Conservation (phyloP, 306 rosid species). For the Parietaria judaica region DNA sequence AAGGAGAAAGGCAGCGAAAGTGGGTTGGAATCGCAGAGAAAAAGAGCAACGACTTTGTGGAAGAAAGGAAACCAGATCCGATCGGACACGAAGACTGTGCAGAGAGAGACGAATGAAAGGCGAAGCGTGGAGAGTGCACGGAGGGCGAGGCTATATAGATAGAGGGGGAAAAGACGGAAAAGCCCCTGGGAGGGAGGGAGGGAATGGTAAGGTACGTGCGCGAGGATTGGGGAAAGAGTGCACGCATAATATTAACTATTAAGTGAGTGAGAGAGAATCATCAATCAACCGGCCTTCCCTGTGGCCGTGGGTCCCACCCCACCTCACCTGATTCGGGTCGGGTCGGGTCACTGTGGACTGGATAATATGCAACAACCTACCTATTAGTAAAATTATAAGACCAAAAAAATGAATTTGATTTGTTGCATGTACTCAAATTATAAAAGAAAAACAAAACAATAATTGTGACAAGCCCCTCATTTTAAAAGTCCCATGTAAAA, state of each 20-base stretch:
- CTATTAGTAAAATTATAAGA: too few relatives aligned
- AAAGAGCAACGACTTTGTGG: not conserved
- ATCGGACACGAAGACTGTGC: not conserved
- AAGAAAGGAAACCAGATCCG: not conserved
- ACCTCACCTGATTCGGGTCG: conserved; percentile 12
- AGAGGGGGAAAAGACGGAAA: conserved; percentile 30
- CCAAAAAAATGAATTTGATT: too few relatives aligned
- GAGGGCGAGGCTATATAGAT: conserved; percentile 57
- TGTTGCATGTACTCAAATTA: too few relatives aligned
- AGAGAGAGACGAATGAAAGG: conserved; percentile 30
- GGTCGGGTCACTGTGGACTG: too few relatives aligned
- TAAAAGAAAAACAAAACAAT: too few relatives aligned
- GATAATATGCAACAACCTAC: too few relatives aligned
- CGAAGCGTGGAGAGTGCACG: conserved; percentile 36
- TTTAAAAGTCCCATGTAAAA: too few relatives aligned
- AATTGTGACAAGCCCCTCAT: too few relatives aligned
- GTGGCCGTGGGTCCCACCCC: not conserved
- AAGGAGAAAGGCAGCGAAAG: not conserved
- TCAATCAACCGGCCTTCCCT: conserved; percentile 19
- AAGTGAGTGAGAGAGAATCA: conserved; percentile 37
- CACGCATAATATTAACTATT: conserved; percentile 60
- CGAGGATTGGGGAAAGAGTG: conserved; percentile 28
- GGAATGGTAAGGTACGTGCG: conserved; percentile 29
- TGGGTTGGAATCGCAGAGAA: not conserved
- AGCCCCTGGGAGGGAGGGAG: conserved; percentile 27